Conservation (phyloP, 2,329 filamentous ascomycete genomes). For the Diaporthe sp. region DNA sequence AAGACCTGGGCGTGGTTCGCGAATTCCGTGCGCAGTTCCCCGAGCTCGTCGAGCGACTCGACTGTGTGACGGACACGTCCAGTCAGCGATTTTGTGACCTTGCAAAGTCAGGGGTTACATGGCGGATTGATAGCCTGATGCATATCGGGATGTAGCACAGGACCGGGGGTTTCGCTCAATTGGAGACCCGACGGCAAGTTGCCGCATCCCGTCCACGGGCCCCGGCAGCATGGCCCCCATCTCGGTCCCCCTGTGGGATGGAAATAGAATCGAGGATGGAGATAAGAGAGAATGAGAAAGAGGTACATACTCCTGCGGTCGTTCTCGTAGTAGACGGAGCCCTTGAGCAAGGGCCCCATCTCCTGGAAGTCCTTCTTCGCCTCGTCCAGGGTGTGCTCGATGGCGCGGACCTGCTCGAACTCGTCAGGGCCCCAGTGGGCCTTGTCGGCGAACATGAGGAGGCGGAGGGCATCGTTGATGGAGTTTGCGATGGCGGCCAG, state of each 20-base stretch:
- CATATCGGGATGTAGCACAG: conserved; percentile 26
- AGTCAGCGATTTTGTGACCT: not conserved
- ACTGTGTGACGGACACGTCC: conserved; percentile 45
- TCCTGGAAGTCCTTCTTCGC: conserved; percentile 71
- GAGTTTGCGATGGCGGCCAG: conserved; percentile 67
- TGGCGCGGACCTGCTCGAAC: conserved; percentile 66
- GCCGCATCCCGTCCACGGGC: not conserved
- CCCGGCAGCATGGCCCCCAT: not conserved
- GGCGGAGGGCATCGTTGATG: conserved; percentile 63
- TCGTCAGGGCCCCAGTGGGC: conserved; percentile 68
- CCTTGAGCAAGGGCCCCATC: conserved; percentile 64
- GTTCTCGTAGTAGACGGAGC: conserved; percentile 67
- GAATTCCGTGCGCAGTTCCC: conserved; percentile 56
- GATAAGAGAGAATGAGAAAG: too few relatives aligned
- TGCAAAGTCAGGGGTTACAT: not conserved
- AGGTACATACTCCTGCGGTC: conserved; percentile 61
- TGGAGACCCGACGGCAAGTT: not conserved
- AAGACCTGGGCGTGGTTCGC: conserved; percentile 60
- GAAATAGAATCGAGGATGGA: not conserved
- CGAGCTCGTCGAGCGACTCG: conserved; percentile 64
- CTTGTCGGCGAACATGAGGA: conserved; percentile 67
- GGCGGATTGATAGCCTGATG: not conserved
- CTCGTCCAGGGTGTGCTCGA: conserved; percentile 67
- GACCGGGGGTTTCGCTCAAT: not conserved
- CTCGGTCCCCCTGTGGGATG: not conserved